A percentile compares a stretch with the other conserved stretches of the same genome.
These are phyloP conservation scores for Stygiomarasmius scandens DNA, from an alignment of 1,284 basidiomycete genomes.

Conservation along the genomic window DNA sequence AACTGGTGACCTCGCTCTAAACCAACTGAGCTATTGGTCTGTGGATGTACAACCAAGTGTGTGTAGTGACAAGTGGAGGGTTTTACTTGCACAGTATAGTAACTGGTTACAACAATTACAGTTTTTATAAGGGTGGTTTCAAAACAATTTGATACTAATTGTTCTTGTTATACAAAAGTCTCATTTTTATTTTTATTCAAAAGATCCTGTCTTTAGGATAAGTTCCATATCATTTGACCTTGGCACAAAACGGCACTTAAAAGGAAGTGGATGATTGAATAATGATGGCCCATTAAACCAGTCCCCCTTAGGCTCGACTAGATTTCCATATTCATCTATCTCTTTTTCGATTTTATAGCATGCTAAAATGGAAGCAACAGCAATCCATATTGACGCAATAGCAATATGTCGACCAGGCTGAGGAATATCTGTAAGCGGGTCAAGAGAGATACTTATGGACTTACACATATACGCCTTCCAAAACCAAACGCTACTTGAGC, in stretches of 20 bases:
- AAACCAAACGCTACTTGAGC: conserved; percentile 37
- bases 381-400: conserved; percentile 22
- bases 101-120: too few species aligned
- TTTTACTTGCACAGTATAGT: too few species aligned
- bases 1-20: too few species aligned
- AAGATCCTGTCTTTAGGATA: too few species aligned
- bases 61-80: too few species aligned
- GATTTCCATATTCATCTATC: conserved; percentile 16
- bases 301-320: conserved; percentile 13
- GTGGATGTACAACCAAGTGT: too few species aligned
- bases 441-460: not conserved
- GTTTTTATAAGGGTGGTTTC: too few species aligned
- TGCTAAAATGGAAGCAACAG: conserved; percentile 22
- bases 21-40: too few species aligned
- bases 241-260: conserved; percentile 2
- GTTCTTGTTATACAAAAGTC: too few species aligned
- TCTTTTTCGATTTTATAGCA: conserved; percentile 22
- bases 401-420: conserved; percentile 23
- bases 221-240: too few species aligned
- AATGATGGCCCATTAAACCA: not conserved
- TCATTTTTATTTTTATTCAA: too few species aligned
- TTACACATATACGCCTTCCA: conserved; percentile 24
- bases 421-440: not conserved
- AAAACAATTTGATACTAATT: too few species aligned
- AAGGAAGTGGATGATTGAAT: not conserved